A percentile compares a stretch with the other conserved stretches of the same genome.
Conservation (phyloP, 495 filamentous ascomycete genomes). For the Jackrogersella minutella region DNA sequence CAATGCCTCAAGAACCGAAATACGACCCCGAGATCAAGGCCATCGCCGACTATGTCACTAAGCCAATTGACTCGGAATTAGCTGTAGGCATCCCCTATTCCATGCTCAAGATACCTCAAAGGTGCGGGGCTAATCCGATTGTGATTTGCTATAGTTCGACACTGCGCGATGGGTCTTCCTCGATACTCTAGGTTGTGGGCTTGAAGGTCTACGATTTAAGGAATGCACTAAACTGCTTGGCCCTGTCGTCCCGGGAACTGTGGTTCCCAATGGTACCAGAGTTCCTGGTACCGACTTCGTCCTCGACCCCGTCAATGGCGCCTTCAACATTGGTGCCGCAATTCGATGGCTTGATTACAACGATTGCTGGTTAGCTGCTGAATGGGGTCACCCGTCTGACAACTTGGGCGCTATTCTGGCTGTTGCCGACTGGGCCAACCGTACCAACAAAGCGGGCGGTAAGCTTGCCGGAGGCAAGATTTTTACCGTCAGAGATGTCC, state of each 20-base stretch:
- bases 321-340: constrained; percentile 98
- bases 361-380: constrained; percentile 98
- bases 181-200: constrained; percentile 94
- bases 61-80: constrained; percentile 87
- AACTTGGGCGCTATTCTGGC: constrained; percentile 96
- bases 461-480: constrained; percentile 88
- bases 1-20: constrained; percentile 58
- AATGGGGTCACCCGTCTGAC: constrained; percentile 98
- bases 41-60: constrained; percentile 91
- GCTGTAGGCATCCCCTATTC: constrained; percentile 68
- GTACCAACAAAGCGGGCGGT: constrained; percentile 91
- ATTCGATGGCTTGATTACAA: constrained; percentile 99
- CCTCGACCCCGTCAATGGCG: constrained; percentile 92
- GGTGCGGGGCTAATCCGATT: constrained; percentile 35
- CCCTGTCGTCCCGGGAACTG: constrained; percentile 89
- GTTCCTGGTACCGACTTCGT: constrained; percentile 93
- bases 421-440: constrained; percentile 95
- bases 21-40: constrained; percentile 94
- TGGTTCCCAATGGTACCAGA: constrained; percentile 90
- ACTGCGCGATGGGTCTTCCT: constrained; percentile 89
- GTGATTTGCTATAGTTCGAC: constrained; percentile 72
- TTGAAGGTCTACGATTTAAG: constrained; percentile 94
- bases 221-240: constrained; percentile 95
- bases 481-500: constrained; percentile 84
- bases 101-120: not conserved